Base-by-base conservation (phyloP, 2,329 filamentous ascomycete genomes). In the Cadophora gregata region DNA sequence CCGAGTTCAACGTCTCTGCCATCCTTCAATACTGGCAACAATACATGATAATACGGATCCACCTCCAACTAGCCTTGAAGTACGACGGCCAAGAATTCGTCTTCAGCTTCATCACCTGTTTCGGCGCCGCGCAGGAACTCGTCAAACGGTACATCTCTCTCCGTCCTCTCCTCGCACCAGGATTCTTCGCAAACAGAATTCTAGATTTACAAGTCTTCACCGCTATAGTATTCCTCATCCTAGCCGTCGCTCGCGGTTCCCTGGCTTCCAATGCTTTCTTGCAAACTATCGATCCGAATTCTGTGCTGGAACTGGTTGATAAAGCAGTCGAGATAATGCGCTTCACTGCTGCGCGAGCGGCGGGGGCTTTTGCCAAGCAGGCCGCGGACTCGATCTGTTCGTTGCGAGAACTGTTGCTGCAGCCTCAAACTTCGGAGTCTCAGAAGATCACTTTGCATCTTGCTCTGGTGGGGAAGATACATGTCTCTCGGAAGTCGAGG, bases 141-240 rank as follows among this genome's bases (percentile, higher is more conserved):
- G 38, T 55, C 31, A 64, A 47, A 36, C 62, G 48, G 21, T 64
- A 64, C 27, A 51, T 64, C 19, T 64, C 45, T 21, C 42, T 59
- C 36, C 62, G 62, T 36, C 62, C 55, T 33, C 27, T 51, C n/a
- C 36, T 64, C 27, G 53, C 62, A 24, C 53, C 27, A 12, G 62
- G 62, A 8, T 64, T 64, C 36, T 64, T 64, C 47, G 62, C 62
- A 42, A 59, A 64, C 29, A 24, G 55, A 21, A 47, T 64, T n/a
- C 33, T 64, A n/a, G 62, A 64, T n/a, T 24, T 64, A 3, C 62
- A 64, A 31, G 62, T 47, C 12, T 64, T 64, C 55, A 64, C 62
- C 19, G 62, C n/a, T 42, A 51, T 55, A 21, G 47, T 42, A 8
- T 64, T 64, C 36, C 29, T 64, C 33, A 45, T 64, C 19, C 27